Percentiles rank a stretch among this genome's conserved stretches.
phyloP scores from a whole-genome alignment of 73 alveolate genomes.

The Blepharisma stoltei region DNA sequence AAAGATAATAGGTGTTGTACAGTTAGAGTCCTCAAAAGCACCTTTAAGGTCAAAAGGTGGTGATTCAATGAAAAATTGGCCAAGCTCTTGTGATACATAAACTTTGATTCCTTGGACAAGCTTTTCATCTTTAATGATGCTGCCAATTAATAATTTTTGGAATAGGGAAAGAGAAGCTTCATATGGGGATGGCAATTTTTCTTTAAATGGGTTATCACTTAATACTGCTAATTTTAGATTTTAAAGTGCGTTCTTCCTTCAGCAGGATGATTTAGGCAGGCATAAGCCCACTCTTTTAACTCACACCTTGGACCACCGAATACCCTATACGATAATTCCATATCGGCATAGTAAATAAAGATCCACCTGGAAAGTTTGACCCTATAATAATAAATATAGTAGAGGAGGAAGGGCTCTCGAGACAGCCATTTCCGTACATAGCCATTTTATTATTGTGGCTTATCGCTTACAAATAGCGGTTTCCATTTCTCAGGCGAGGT shows the following conservation, averaged over 20 bases:
- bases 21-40: constrained; percentile 92
- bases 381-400: constrained; percentile 37
- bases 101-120: constrained; percentile 75
- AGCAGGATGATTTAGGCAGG: too few relatives aligned
- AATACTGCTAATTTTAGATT: too few relatives aligned
- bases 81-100: constrained; percentile 76
- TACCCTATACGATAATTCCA: too few relatives aligned
- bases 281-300: neutral
- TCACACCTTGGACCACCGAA: neutral
- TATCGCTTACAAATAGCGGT: constrained; percentile 47
- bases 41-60: constrained; percentile 97
- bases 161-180: constrained; percentile 77
- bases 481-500: constrained; percentile 63
- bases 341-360: neutral
- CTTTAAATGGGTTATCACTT: constrained; percentile 54
- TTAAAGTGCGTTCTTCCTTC: neutral
- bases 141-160: constrained; percentile 86
- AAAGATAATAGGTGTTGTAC: constrained; percentile 98
- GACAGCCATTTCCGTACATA: too few relatives aligned
- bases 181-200: constrained; percentile 71
- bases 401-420: too few relatives aligned
- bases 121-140: constrained; percentile 90
- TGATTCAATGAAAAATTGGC: constrained; percentile 89
- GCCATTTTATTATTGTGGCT: too few relatives aligned
- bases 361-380: neutral